Conservation (phyloP, 2,329 filamentous ascomycete species). For the Aspergillus tanneri region DNA sequence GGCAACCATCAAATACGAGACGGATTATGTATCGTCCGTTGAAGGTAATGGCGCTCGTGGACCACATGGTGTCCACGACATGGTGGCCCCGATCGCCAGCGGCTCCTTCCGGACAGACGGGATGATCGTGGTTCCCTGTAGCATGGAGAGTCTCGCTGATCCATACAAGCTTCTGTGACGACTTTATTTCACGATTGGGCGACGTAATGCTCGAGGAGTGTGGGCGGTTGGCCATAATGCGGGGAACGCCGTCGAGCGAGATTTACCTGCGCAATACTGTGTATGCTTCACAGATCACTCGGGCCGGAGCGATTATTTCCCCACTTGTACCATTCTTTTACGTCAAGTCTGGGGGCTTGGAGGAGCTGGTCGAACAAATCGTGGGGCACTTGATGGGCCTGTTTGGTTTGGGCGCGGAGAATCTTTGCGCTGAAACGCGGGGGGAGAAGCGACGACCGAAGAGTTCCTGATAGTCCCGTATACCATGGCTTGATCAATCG, state of each 20-base stretch:
- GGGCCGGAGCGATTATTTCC: conserved; percentile 44
- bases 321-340: conserved; percentile 50
- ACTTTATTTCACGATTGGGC: conserved; percentile 48
- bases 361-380: conserved; percentile 48
- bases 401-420: conserved; percentile 44
- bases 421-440: conserved; percentile 37
- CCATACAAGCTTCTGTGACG: conserved; percentile 44
- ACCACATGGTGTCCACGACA: conserved; percentile 46
- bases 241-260: conserved; percentile 50
- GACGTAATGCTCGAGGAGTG: conserved; percentile 51
- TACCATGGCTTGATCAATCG: no score
- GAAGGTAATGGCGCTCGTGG: conserved; percentile 42
- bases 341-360: conserved; percentile 39
- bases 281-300: conserved; percentile 35
- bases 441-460: conserved; percentile 18
- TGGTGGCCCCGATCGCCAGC: conserved; percentile 47
- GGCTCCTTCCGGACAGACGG: conserved; percentile 47
- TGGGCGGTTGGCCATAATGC: conserved; percentile 39
- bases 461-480: background rate
- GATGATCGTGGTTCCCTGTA: conserved; percentile 52
- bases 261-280: conserved; percentile 51
- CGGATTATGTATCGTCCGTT: conserved; percentile 39
- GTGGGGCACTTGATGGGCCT: conserved; percentile 50
- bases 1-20: conserved; percentile 51
- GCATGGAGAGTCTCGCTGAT: conserved; percentile 52